Evolutionary conservation across 2,329 filamentous ascomycete genomes (phyloP), one percentile per base, ranked within the genome.

Genomic region (Aspergillus texensis): DNA sequence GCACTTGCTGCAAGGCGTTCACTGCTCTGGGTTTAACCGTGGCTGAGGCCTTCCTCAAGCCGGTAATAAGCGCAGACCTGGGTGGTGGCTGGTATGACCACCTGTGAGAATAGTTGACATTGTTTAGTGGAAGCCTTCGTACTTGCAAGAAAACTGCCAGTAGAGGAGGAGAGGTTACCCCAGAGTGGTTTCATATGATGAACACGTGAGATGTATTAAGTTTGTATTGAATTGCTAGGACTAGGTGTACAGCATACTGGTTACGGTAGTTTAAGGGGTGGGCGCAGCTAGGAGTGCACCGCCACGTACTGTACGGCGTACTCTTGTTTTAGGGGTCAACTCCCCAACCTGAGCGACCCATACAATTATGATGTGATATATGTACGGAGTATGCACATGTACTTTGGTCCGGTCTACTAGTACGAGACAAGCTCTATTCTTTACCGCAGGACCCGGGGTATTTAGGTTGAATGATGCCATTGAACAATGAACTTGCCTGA

Each of bases 271-370:
- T 36, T 41, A 55, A 39, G 52, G 52, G 52, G 39, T n/a, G 39
- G 39, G 32, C 30, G 32, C 32, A 54, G 14, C 16, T 53, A 57
- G 30, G n/a, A 26, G 43, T 19, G 64, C 64, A 65, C 64, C 64
- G 64, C 64, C 61, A 65, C 58, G 43, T 64, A 59, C 39, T 53
- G 16, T 57, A 16, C 19, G 21, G 21, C 21, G 21, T 24, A 28
- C 26, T 24, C 36, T 39, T 54, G 19, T 54, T 39, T 54, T 34
- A 19, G 32, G 32, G 52, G 14, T 21, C 21, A 19, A 54, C 52
- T 0, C 52, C n/a, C 34, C 43, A 24, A 36, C 26, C 6, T 28
- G 26, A 28, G 26, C n/a, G 30, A 54, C 30, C 52, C 30, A 36
- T 54, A 36, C 16, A 10, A 41, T 34, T 14, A 34, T 36, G 52